Evolutionary conservation across 768 basidiomycete species (phyloP).

Genomic region (Pisolithus orientalis): DNA sequence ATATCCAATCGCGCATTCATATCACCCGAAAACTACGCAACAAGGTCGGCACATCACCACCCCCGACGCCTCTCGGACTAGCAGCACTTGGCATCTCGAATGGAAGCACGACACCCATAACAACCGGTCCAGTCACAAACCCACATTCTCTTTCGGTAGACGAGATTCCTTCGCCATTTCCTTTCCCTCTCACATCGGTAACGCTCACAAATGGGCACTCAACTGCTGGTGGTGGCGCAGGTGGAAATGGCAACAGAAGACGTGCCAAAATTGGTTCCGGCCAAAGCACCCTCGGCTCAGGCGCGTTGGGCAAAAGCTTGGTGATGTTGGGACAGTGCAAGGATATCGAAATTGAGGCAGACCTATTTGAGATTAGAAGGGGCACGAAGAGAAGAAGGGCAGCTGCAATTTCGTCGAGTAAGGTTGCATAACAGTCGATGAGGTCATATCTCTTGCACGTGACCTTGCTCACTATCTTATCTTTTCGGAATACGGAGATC

Average conservation of each 20-base stretch:
- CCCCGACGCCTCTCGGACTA: constrained; percentile 59
- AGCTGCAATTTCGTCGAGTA: constrained; percentile 25
- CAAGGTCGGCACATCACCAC: constrained; percentile 72
- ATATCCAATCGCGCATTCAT: constrained; percentile 71
- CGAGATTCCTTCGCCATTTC: constrained; percentile 82
- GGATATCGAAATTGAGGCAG: constrained; percentile 67
- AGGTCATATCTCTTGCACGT: neutral
- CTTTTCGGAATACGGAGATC: neutral
- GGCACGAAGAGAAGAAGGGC: constrained; percentile 54
- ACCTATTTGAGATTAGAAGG: constrained; percentile 72
- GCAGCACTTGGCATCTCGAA: constrained; percentile 31
- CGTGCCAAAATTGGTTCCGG: constrained; percentile 51
- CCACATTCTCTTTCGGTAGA: constrained; percentile 83
- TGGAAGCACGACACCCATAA: constrained; percentile 48
- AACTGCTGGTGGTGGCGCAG: constrained; percentile 30
- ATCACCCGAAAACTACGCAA: constrained; percentile 82
- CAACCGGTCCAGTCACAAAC: constrained; percentile 65
- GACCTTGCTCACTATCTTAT: constrained; percentile 19
- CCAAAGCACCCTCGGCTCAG: constrained; percentile 47
- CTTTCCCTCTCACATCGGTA: constrained; percentile 60
- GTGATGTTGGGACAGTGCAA: constrained; percentile 49
- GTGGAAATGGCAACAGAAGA: constrained; percentile 34
- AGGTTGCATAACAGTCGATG: constrained; percentile 17
- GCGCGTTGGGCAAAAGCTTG: constrained; percentile 72
- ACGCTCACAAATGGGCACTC: constrained; percentile 31